Percentiles rank a stretch among this genome's conserved stretches.
Conservation (phyloP, 169 alveolate species). For the Plasmodium cynomolgi region DNA sequence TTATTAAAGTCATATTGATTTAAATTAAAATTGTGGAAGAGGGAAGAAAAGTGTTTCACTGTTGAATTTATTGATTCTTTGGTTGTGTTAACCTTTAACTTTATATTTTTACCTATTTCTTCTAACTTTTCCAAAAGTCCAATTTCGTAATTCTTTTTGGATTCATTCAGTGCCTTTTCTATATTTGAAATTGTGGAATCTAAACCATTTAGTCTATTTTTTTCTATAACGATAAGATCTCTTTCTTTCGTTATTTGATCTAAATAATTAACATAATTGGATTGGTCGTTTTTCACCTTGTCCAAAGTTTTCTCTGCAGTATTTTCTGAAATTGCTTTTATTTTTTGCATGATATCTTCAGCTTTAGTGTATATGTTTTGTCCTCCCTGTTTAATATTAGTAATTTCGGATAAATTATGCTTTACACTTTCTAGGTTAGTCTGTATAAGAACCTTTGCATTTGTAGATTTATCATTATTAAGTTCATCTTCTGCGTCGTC, state of each 20-base stretch:
- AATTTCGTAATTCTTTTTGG: conserved; percentile 15
- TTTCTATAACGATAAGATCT: background rate
- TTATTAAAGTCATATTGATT: background rate
- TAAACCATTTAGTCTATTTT: background rate
- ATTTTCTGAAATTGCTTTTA: background rate
- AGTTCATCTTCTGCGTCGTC: background rate
- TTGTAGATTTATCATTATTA: background rate
- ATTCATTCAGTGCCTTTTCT: background rate
- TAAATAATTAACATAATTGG: background rate
- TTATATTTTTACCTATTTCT: background rate
- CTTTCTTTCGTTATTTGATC: background rate
- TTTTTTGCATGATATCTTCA: background rate
- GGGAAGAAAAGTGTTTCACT: background rate
- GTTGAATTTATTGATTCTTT: background rate
- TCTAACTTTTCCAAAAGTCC: conserved; percentile 12
- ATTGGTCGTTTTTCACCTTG: background rate
- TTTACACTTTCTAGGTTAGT: background rate
- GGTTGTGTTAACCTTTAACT: background rate
- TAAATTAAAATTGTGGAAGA: background rate
- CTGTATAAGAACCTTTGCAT: background rate
- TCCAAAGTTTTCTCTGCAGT: background rate
- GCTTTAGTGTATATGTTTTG: background rate
- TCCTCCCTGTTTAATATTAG: background rate
- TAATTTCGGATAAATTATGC: background rate
- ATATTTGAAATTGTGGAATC: background rate